Percentiles rank a stretch among this genome's conserved stretches.
Conservation (phyloP, 805 yeast genomes). For the Zygoascus biomembranicola region DNA sequence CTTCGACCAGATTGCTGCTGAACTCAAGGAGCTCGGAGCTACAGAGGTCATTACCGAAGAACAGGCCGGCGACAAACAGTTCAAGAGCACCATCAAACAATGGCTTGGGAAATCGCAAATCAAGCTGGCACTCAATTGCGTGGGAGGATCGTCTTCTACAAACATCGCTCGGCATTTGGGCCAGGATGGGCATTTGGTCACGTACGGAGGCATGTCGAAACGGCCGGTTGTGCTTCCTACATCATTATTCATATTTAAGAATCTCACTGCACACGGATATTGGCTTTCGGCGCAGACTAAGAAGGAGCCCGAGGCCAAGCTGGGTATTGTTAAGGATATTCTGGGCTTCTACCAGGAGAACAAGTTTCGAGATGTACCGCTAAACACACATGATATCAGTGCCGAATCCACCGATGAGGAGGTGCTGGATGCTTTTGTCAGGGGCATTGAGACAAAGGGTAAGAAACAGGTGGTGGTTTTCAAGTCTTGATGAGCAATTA, state of each 20-base stretch:
- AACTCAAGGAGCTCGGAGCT: slow-evolving; percentile 65
- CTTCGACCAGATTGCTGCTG: slow-evolving; percentile 50
- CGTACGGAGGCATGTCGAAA: slow-evolving; percentile 97
- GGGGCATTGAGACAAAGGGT: neutral
- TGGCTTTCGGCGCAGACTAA: slow-evolving; percentile 77
- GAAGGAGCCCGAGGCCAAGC: slow-evolving; percentile 51
- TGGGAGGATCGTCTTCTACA: slow-evolving; percentile 83
- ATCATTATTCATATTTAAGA: slow-evolving; percentile 80
- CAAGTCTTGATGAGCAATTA: no score
- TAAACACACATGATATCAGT: neutral
- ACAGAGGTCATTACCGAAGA: slow-evolving; percentile 85
- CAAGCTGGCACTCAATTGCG: slow-evolving; percentile 80
- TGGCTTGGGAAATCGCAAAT: slow-evolving; percentile 39
- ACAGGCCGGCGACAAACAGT: slow-evolving; percentile 61
- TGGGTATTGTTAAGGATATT: slow-evolving; percentile 45
- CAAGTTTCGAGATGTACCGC: neutral
- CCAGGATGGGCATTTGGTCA: slow-evolving; percentile 59
- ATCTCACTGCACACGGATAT: slow-evolving; percentile 77
- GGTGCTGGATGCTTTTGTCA: neutral
- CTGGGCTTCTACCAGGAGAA: slow-evolving; percentile 51
- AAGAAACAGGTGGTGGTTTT: neutral
- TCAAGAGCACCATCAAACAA: slow-evolving; percentile 46
- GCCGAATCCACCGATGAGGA: neutral
- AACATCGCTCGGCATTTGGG: slow-evolving; percentile 72
- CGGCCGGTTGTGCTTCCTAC: slow-evolving; percentile 93